These are phyloP conservation scores for Mediolabrus comicus DNA, from an alignment of 108 stramenopile genomes.

Conservation along the genomic window DNA sequence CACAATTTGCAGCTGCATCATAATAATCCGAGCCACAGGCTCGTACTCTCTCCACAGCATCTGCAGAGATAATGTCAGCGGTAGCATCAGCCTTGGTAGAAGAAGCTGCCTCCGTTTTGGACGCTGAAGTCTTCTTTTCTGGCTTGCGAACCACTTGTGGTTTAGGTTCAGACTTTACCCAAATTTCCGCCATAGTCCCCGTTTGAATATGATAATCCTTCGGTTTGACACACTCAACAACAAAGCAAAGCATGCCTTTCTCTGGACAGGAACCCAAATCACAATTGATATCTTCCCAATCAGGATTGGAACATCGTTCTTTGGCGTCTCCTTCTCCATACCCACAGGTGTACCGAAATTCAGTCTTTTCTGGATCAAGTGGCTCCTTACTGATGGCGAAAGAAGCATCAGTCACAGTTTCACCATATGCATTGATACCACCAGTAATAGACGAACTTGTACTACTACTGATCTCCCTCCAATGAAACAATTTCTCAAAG, in stretches of 20 bases:
- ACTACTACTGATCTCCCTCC: background rate
- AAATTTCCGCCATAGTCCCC: background rate
- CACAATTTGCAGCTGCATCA: conserved; percentile 7
- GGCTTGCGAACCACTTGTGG: background rate
- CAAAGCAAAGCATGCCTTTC: conserved; percentile 19
- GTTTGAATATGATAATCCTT: background rate
- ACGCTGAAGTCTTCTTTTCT: background rate
- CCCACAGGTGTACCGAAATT: conserved; percentile 23
- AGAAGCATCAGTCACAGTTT: background rate
- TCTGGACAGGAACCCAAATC: background rate
- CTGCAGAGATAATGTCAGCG: conserved; percentile 4
- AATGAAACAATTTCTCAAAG: conserved; percentile 14
- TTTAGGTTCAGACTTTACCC: background rate
- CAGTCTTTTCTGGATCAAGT: background rate
- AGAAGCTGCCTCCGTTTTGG: background rate
- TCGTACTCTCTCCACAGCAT: background rate
- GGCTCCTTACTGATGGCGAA: background rate
- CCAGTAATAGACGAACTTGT: background rate
- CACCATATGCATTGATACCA: background rate
- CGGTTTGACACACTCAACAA: background rate
- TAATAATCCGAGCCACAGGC: conserved; percentile 3
- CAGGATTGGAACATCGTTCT: conserved; percentile 10
- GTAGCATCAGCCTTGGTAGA: background rate
- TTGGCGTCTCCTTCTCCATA: conserved; percentile 16
- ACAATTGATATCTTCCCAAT: conserved; percentile 16